phyloP scores from a whole-genome alignment of 768 basidiomycete genomes.

The Mycena venus region DNA sequence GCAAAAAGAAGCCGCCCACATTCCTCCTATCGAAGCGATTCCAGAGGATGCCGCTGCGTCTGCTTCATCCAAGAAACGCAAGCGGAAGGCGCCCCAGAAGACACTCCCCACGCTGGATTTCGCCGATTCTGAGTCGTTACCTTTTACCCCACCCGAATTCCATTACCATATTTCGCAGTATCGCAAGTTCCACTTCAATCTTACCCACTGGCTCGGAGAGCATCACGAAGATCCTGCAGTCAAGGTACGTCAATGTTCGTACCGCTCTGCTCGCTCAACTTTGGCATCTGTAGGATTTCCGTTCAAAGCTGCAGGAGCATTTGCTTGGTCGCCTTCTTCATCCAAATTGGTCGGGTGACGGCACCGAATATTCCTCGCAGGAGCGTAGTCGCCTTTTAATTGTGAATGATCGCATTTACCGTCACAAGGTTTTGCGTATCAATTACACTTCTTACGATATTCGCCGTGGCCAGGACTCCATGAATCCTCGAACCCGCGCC shows the following conservation, averaged over 20 bases:
- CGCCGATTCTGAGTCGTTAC: conserved; percentile 14
- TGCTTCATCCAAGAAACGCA: too few species aligned
- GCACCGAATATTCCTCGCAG: conserved; percentile 24
- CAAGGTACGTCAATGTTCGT: background rate
- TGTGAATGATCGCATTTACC: conserved; percentile 42
- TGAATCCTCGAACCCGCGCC: conserved; percentile 47
- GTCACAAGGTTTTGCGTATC: conserved; percentile 47
- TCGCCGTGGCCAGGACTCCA: conserved; percentile 49
- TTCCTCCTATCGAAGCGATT: background rate
- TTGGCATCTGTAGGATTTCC: conserved; percentile 35
- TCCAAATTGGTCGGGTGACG: conserved; percentile 33
- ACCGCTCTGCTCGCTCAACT: background rate
- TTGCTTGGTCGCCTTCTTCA: conserved; percentile 41
- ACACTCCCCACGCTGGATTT: background rate
- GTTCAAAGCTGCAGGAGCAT: conserved; percentile 43
- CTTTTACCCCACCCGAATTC: conserved; percentile 7
- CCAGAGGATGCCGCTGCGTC: too few species aligned
- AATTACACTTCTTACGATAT: conserved; percentile 60
- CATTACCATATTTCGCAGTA: conserved; percentile 27
- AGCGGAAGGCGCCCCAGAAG: background rate
- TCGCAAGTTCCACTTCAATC: background rate
- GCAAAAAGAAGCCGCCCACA: background rate
- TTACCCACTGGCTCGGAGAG: background rate
- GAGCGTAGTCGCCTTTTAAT: conserved; percentile 32
- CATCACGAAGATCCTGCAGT: background rate